These are phyloP conservation scores for Neofusicoccum sp. DNA, from an alignment of 2,329 filamentous ascomycete species.

Conservation along the genomic window DNA sequence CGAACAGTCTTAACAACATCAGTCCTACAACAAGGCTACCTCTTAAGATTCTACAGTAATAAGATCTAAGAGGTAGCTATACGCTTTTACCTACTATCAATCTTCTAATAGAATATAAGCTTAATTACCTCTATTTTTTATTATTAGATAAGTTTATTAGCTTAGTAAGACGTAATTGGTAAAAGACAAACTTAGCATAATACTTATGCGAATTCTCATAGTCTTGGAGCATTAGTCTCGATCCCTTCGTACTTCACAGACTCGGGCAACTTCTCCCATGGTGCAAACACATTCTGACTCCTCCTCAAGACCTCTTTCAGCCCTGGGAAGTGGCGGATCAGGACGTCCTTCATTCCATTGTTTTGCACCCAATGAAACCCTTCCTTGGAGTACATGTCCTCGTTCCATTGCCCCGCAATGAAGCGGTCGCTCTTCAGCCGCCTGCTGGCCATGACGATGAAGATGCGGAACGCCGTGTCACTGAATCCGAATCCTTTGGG, in stretches of 20 bases:
- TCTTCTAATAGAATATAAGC: too few species aligned
- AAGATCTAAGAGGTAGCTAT: too few species aligned
- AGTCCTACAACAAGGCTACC: too few species aligned
- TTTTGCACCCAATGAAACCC: conserved; percentile 47
- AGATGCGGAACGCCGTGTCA: conserved; percentile 49
- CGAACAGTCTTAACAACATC: too few species aligned
- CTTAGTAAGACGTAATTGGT: too few species aligned
- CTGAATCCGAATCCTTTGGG: conserved; percentile 49
- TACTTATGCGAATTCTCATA: too few species aligned
- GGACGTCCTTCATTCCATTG: conserved; percentile 44
- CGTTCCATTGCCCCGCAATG: conserved; percentile 43
- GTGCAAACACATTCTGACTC: conserved; percentile 36
- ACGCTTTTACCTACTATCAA: too few species aligned
- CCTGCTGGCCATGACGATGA: conserved; percentile 47
- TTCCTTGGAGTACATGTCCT: conserved; percentile 41
- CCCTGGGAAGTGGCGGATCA: conserved; percentile 46
- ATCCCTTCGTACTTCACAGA: conserved; percentile 26
- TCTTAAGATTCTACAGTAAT: too few species aligned
- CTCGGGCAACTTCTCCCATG: conserved; percentile 29
- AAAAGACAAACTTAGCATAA: too few species aligned
- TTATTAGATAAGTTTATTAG: too few species aligned
- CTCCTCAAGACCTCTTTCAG: conserved; percentile 32
- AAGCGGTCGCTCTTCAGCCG: conserved; percentile 47
- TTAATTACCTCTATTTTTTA: too few species aligned
- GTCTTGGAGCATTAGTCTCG: conserved; percentile 29